Conservation (phyloP, 2,329 filamentous ascomycete genomes). For the Exophiala viscosa region DNA sequence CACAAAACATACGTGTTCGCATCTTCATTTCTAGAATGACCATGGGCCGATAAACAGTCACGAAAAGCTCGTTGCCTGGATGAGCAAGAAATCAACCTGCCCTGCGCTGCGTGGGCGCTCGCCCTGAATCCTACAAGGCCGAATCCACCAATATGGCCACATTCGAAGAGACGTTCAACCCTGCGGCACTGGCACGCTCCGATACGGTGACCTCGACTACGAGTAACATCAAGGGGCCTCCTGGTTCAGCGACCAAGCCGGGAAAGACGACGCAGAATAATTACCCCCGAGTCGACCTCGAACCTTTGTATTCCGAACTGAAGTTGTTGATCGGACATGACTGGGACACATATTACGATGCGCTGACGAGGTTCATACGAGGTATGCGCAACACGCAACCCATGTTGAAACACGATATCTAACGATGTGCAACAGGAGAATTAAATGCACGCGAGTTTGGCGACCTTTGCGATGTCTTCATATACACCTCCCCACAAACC, state of each 20-base stretch:
- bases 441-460: constrained; percentile 61
- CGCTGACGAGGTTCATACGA: constrained; percentile 55
- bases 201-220: constrained; percentile 26
- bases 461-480: constrained; percentile 53
- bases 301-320: constrained; percentile 59
- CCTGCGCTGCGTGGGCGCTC: constrained; percentile 1
- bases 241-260: constrained; percentile 39
- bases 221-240: constrained; percentile 15
- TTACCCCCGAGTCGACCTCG: constrained; percentile 60
- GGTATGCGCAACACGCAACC: constrained; percentile 39
- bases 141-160: constrained; percentile 17
- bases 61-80: background rate
- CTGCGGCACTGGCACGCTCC: constrained; percentile 31
- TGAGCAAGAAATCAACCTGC: background rate
- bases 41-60: background rate
- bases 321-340: constrained; percentile 58
- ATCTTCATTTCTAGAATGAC: background rate
- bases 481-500: constrained; percentile 50
- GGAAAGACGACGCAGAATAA: constrained; percentile 47
- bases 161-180: constrained; percentile 33
- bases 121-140: background rate
- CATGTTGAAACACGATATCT: background rate
- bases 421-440: constrained; percentile 42
- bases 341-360: constrained; percentile 59
- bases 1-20: background rate